Conservation (phyloP, 1,284 basidiomycete genomes). For the Ustilago bromivora region DNA sequence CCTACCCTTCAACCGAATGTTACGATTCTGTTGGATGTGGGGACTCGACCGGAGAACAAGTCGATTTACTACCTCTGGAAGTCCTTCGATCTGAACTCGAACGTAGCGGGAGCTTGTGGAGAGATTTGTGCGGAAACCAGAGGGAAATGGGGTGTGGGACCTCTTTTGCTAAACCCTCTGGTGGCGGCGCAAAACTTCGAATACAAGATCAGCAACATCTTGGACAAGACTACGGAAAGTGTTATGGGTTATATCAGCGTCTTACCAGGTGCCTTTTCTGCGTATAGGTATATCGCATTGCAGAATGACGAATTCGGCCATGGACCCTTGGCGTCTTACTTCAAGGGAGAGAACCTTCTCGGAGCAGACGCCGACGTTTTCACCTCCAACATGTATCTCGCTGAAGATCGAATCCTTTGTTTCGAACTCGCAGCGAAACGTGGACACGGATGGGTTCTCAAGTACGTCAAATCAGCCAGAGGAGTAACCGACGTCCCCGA, state of each 20-base stretch:
- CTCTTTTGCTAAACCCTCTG: slow-evolving; percentile 90
- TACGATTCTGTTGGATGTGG: slow-evolving; percentile 90
- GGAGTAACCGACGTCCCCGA: slow-evolving; percentile 97
- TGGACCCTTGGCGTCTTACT: slow-evolving; percentile 93
- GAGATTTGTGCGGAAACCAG: slow-evolving; percentile 69
- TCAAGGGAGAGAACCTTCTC: slow-evolving; percentile 93
- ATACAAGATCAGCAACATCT: slow-evolving; percentile 76
- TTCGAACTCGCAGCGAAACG: slow-evolving; percentile 95
- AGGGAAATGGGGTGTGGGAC: slow-evolving; percentile 73
- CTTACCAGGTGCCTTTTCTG: slow-evolving; percentile 67
- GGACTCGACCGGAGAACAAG: slow-evolving; percentile 95
- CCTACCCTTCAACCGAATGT: slow-evolving; percentile 80
- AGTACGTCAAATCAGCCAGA: slow-evolving; percentile 93
- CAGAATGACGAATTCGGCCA: slow-evolving; percentile 86
- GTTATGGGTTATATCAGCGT: slow-evolving; percentile 68
- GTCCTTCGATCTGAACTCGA: slow-evolving; percentile 80
- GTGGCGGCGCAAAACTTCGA: slow-evolving; percentile 90
- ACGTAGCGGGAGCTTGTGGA: slow-evolving; percentile 93
- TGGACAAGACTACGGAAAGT: slow-evolving; percentile 68
- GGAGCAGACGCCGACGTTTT: slow-evolving; percentile 94
- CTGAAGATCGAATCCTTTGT: slow-evolving; percentile 83
- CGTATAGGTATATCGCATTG: slow-evolving; percentile 82
- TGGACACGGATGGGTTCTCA: slow-evolving; percentile 89
- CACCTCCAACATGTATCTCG: slow-evolving; percentile 76
- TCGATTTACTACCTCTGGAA: slow-evolving; percentile 98